Base-by-base conservation (phyloP, 148 eudicot genomes). In the Spergularia bocconei region DNA sequence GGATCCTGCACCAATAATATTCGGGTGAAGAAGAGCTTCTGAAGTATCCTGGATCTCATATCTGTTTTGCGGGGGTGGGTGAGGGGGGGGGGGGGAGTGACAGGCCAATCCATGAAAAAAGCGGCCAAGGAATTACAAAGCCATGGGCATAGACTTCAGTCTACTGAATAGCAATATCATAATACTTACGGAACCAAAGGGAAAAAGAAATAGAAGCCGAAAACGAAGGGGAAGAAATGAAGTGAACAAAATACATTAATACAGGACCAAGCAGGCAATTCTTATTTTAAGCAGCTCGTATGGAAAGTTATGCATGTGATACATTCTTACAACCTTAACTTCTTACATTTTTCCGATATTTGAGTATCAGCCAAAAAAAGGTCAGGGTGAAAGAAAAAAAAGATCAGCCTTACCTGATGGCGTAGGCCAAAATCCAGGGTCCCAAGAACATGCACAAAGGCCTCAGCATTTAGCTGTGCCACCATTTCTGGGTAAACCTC, bases 401-500 rank as follows among this genome's bases (percentile, higher is more conserved):
- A 64, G 15, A 14, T 2, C 19, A 36, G 50, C 52, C 59, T 84
- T 76, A 92, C 99, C 91, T 92, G 97, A 79, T 87, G 87, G 67
- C 82, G 94, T 72, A 95, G 88, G 79, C 99, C 96, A 74, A 88
- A 92, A 83, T 90, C 96, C 70, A 95, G 87, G 71, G 94, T 86
- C 76, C 87, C 96, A 76, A 85, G 80, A 71, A 91, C 76, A 82
- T 88, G 96, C 77, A 75, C 75, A 72, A 92, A 92, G 48, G 97
- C 93, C 72, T 90, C 96, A 67, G 75, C 71, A 73, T 80, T 92
- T 81, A 95, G 81, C 76, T 91, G 88, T 10, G 88, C 79, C 69
- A 92, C 84, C 93, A 95, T 89, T 84, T 95, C 97, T 17, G 97
- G 99, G 78, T 95, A 90, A 72, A 92, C 97, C 85, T 95, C 99